Conservation (phyloP, 768 basidiomycete genomes). For the Naganishia antarctica region DNA sequence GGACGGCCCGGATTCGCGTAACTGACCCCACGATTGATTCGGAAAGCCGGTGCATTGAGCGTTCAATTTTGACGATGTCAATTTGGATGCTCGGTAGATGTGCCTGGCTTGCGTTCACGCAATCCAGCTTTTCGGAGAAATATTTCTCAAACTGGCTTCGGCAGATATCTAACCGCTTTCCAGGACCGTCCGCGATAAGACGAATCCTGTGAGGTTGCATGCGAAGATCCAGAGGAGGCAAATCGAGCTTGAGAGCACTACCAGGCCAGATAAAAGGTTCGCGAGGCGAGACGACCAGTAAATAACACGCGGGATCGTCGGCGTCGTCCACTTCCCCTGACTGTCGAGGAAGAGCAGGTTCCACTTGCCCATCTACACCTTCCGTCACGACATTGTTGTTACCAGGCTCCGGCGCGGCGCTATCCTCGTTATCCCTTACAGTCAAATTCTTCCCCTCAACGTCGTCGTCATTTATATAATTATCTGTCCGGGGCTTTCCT, state of each 20-base stretch:
- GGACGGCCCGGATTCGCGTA: conserved; percentile 63
- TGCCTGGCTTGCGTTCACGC: conserved; percentile 72
- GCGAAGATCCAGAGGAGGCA: conserved; percentile 73
- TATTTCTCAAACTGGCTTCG: conserved; percentile 70
- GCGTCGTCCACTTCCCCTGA: not conserved
- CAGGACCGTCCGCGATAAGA: conserved; percentile 82
- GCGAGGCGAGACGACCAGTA: conserved; percentile 79
- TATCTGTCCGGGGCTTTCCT: conserved; percentile 53
- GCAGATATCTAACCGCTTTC: conserved; percentile 65
- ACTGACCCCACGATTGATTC: conserved; percentile 91
- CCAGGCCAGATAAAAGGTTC: conserved; percentile 89
- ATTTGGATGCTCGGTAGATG: conserved; percentile 84
- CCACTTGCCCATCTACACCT: conserved; percentile 7
- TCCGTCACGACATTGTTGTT: conserved; percentile 3
- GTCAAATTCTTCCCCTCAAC: conserved; percentile 49
- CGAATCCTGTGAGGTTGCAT: conserved; percentile 83
- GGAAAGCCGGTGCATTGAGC: conserved; percentile 80
- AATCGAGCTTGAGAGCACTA: conserved; percentile 65
- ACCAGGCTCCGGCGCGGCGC: conserved; percentile 28
- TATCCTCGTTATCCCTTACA: conserved; percentile 49
- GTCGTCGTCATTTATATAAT: conserved; percentile 37
- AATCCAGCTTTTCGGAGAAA: conserved; percentile 51
- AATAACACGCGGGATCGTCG: conserved; percentile 56
- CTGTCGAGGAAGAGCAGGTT: not conserved
- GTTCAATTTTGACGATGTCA: conserved; percentile 82